A percentile compares a stretch with the other conserved stretches of the same genome.
Conservation (phyloP, 768 basidiomycete species). For the Boletus rufocinnamomeus region DNA sequence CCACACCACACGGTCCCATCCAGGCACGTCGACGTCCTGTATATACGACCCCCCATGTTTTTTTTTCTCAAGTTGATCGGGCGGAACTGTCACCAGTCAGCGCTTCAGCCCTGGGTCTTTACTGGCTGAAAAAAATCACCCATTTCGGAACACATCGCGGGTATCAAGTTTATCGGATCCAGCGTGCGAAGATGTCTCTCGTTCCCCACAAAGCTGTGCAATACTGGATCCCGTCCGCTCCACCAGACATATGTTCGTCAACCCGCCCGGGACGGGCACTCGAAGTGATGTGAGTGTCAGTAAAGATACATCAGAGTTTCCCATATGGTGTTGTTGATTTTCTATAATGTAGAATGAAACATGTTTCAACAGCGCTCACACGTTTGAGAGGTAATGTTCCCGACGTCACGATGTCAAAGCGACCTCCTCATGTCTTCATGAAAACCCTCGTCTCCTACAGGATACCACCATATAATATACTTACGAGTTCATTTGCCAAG, state of each 20-base stretch:
- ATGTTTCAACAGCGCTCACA: background rate
- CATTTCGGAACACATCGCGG: background rate
- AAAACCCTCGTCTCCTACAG: background rate
- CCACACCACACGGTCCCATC: background rate
- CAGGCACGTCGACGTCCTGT: background rate
- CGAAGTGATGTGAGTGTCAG: background rate
- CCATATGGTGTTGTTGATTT: background rate
- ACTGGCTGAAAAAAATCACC: background rate
- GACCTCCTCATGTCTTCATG: background rate
- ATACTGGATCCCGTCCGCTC: background rate
- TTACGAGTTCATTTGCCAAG: background rate
- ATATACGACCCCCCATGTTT: background rate
- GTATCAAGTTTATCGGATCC: background rate
- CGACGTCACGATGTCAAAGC: background rate
- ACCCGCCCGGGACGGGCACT: background rate
- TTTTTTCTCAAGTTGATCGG: background rate
- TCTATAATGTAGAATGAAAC: background rate
- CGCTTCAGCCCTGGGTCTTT: too few relatives aligned
- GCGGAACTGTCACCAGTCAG: background rate
- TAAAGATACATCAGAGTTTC: too few relatives aligned
- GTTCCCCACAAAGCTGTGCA: constrained; percentile 12
- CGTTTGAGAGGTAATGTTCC: background rate
- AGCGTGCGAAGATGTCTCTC: background rate
- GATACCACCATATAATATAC: background rate
- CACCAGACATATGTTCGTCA: background rate